Percentiles rank a stretch among this genome's conserved stretches.
Evolutionary conservation across 768 basidiomycete genomes (phyloP).

Genomic region (Pulveroboletus sp.): DNA sequence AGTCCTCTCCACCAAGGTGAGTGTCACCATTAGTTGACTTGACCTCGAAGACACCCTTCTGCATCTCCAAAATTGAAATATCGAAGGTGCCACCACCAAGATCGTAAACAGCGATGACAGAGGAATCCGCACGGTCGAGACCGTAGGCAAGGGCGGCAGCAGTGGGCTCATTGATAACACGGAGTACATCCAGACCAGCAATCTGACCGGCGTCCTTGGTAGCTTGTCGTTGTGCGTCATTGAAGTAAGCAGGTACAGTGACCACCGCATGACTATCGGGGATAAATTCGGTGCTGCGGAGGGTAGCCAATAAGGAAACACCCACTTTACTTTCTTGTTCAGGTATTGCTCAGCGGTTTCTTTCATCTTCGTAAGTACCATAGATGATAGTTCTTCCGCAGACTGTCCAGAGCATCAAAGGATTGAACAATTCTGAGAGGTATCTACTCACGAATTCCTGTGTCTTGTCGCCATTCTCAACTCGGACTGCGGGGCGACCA

Average conservation of each 20-base stretch:
- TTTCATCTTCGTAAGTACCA: conserved; percentile 90
- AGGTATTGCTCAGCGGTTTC: conserved; percentile 93
- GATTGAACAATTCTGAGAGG: background rate
- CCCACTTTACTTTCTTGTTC: conserved; percentile 92
- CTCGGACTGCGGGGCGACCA: conserved; percentile 74
- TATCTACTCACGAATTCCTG: conserved; percentile 68
- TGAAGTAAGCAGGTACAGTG: conserved; percentile 98
- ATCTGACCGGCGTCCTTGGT: conserved; percentile 98
- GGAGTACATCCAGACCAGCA: conserved; percentile 94
- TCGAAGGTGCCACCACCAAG: conserved; percentile 98
- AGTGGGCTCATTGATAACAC: conserved; percentile 98
- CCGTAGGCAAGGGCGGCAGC: conserved; percentile 98
- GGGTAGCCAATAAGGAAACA: background rate
- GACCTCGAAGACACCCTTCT: conserved; percentile 99
- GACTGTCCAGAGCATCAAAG: conserved; percentile 46
- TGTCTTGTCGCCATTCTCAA: conserved; percentile 81
- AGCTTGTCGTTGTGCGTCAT: conserved; percentile 98
- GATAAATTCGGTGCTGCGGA: background rate
- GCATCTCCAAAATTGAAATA: conserved; percentile 99
- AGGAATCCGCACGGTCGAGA: conserved; percentile 75
- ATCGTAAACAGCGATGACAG: conserved; percentile 97
- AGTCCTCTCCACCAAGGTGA: conserved; percentile 96
- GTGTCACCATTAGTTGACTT: conserved; percentile 99
- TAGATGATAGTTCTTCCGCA: conserved; percentile 80
- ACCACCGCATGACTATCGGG: conserved; percentile 83